phyloP scores from a whole-genome alignment of 441 rosid species.

The Pelargonium citronellum region DNA sequence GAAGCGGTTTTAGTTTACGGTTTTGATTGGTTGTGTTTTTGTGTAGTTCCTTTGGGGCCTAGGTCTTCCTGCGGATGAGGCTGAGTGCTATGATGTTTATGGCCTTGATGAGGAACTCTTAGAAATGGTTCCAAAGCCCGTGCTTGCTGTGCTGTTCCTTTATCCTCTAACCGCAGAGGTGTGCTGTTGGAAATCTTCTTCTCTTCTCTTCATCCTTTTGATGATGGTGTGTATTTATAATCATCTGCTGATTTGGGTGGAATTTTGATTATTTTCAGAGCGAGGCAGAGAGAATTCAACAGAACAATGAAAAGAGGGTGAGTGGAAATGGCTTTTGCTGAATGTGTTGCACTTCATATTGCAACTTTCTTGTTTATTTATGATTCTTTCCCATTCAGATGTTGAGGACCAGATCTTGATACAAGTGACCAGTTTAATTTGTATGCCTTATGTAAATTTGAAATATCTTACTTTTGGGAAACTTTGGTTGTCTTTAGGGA shows the following conservation, averaged over 20 bases:
- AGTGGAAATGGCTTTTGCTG: slow-evolving; percentile 4
- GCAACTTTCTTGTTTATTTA: too few relatives aligned
- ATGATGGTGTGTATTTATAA: not conserved
- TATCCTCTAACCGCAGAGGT: slow-evolving; percentile 75
- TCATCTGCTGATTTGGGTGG: slow-evolving; percentile 14
- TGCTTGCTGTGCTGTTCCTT: slow-evolving; percentile 82
- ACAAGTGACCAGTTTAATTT: too few relatives aligned
- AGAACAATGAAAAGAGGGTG: slow-evolving; percentile 49
- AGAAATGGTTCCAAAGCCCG: slow-evolving; percentile 83
- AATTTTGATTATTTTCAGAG: slow-evolving; percentile 24
- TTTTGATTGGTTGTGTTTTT: slow-evolving; percentile 5
- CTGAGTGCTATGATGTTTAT: slow-evolving; percentile 79
- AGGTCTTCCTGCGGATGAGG: slow-evolving; percentile 57
- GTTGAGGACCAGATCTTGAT: too few relatives aligned
- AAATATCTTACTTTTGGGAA: too few relatives aligned
- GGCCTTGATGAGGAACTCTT: slow-evolving; percentile 83
- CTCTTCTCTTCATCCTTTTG: not conserved
- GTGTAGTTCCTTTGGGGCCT: slow-evolving; percentile 82
- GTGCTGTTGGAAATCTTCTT: not conserved
- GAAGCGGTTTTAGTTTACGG: not conserved
- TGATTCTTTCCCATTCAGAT: too few relatives aligned
- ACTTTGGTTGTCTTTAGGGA: too few relatives aligned
- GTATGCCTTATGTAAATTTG: too few relatives aligned
- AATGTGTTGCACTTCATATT: too few relatives aligned
- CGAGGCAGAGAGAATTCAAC: slow-evolving; percentile 48